Base-by-base conservation (phyloP, 2,329 filamentous ascomycete species). In the Cladosporium oxysporum region DNA sequence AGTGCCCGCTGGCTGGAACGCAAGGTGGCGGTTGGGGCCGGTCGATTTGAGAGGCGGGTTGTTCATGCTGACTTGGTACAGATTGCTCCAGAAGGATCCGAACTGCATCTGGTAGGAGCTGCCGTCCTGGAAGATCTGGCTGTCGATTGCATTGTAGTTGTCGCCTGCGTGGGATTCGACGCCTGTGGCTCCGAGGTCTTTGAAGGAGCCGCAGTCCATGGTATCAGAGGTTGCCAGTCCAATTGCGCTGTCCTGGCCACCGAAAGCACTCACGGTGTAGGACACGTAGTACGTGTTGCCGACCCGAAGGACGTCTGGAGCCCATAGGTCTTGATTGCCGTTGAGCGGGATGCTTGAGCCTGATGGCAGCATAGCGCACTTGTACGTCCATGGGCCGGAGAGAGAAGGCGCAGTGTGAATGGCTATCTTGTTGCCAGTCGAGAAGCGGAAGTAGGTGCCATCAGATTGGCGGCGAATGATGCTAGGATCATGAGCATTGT, bases 41-140 rank as follows among this genome's bases (percentile, higher is more conserved):
- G 76, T 75, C 2, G 73, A 72, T 5, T 78, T 78, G 1, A 35
- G 67, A 58, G 75, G 71, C 55, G 67, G 69, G 58, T 58, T 67
- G n/a, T 8, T 72, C 73, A 90, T 82, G 41, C 79, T 73, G 1
- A 86, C 85, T 72, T 87, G 85, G 78, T 86, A 89, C 66, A 91
- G 82, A 72, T 88, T 84, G 7, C 79, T 76, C 88, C 88, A 92
- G 82, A 90, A 91, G 14, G 86, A 89, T 28, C 89, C 89, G 68
- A 90, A 91, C 67, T 82, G 86, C 73, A 87, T 78, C 62, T 83
- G 80, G 64, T 83, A 83, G 18, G 80, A 79, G 60, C 82, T 74
- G 2, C 75, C 76, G 29, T 75, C 77, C 60, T 71, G 71, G 68
- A 85, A 78, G 21, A 82, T 71, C 47, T 79, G 77, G n/a, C 75